phyloP scores from a whole-genome alignment of 345 rosid species.

The Excoecaria agallocha region DNA sequence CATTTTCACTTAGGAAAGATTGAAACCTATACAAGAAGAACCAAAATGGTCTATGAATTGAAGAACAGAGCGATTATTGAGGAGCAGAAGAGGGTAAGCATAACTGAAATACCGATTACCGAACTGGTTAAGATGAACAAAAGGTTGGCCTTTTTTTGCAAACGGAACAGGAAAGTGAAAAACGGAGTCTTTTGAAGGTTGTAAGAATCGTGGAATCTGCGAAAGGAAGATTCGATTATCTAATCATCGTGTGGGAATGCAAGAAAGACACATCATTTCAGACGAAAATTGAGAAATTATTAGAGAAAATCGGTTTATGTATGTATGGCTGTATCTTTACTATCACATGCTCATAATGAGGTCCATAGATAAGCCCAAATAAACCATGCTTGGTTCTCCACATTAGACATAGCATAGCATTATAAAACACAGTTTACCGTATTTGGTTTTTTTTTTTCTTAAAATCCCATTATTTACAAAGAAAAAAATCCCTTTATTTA shows the following conservation, averaged over 20 bases:
- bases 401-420: no score
- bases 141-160: not conserved
- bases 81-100: not conserved
- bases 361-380: no score
- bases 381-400: no score
- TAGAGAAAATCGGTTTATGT: no score
- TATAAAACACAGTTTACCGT: not conserved
- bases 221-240: not conserved
- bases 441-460: not conserved
- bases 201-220: not conserved
- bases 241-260: not conserved
- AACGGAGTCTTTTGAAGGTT: not conserved
- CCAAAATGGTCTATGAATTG: not conserved
- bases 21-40: not conserved
- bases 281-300: no score
- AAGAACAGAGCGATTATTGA: no score
- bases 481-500: no score
- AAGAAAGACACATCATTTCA: no score
- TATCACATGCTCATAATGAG: no score
- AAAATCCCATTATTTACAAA: no score
- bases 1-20: slow-evolving; percentile 26
- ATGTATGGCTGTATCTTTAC: no score
- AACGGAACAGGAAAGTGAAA: not conserved
- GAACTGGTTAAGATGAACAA: not conserved
- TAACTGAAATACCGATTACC: not conserved